Evolutionary conservation across 257 asterid genomes (phyloP).

Genomic region (Solanum dulcamara): DNA sequence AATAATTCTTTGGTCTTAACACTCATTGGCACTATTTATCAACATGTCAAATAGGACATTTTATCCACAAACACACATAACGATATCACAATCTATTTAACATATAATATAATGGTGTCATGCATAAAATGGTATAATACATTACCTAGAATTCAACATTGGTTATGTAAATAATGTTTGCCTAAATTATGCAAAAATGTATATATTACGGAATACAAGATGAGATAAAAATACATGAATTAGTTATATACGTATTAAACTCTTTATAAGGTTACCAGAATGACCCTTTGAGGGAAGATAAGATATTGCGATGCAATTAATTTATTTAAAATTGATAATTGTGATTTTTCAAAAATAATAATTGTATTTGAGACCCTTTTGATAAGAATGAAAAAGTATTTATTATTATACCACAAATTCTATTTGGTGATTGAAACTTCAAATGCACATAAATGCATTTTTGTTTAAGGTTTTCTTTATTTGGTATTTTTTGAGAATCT

Average conservation of each 20-base stretch:
- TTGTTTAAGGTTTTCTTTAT: too few species aligned
- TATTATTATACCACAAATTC: not conserved
- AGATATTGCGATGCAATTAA: not conserved
- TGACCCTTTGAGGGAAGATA: not conserved
- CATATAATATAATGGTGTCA: not conserved
- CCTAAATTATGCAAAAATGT: not conserved
- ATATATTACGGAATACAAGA: not conserved
- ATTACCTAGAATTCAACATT: not conserved
- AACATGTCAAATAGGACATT: not conserved
- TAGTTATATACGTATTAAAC: not conserved
- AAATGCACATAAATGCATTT: too few species aligned
- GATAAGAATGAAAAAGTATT: not conserved
- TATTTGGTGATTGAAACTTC: not conserved
- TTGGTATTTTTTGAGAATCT: too few species aligned
- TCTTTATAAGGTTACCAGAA: not conserved
- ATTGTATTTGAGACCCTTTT: not conserved
- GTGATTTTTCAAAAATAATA: too few species aligned
- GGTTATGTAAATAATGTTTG: not conserved
- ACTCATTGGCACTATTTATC: not conserved
- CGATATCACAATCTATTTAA: not conserved
- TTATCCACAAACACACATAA: not conserved
- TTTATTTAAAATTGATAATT: not conserved
- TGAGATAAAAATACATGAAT: not conserved
- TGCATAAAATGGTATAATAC: not conserved
- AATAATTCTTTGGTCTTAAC: not conserved